phyloP scores from a whole-genome alignment of 129 eudicot species.

The Ambrosia artemisiifolia region DNA sequence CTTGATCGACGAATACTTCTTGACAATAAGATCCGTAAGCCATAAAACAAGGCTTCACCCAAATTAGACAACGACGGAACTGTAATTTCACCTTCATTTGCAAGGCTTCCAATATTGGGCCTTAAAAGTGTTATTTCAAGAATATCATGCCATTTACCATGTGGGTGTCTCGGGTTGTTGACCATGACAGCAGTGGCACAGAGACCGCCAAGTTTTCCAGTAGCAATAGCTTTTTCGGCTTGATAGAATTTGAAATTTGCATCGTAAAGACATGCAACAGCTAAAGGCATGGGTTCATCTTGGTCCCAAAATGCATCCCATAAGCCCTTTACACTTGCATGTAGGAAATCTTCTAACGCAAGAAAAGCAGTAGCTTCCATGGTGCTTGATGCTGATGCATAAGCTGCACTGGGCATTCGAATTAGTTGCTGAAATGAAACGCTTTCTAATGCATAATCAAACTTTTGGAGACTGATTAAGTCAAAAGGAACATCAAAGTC shows the following conservation, averaged over 20 bases:
- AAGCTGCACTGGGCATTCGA: slow-evolving; percentile 84
- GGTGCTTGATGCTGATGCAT: slow-evolving; percentile 66
- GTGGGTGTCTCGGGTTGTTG: slow-evolving; percentile 93
- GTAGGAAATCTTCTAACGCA: slow-evolving; percentile 88
- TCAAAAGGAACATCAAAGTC: slow-evolving; percentile 84
- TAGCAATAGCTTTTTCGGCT: slow-evolving; percentile 76
- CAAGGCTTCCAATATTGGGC: slow-evolving; percentile 50
- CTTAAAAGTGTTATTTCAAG: slow-evolving; percentile 71
- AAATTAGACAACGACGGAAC: slow-evolving; percentile 44
- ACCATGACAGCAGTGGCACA: slow-evolving; percentile 83
- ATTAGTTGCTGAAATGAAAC: slow-evolving; percentile 86
- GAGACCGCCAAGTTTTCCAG: slow-evolving; percentile 69
- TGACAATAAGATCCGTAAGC: slow-evolving; percentile 65
- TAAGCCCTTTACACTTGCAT: slow-evolving; percentile 76
- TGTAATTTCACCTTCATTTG: slow-evolving; percentile 42
- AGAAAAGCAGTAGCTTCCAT: slow-evolving; percentile 70
- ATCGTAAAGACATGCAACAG: slow-evolving; percentile 52
- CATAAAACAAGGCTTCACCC: slow-evolving; percentile 79
- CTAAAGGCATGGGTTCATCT: slow-evolving; percentile 63
- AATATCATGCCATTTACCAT: slow-evolving; percentile 94
- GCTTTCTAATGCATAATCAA: slow-evolving; percentile 95
- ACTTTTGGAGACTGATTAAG: slow-evolving; percentile 84
- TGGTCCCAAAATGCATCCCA: slow-evolving; percentile 98
- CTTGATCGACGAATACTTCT: slow-evolving; percentile 71
- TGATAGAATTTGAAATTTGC: slow-evolving; percentile 77